These are phyloP conservation scores for Penicillium turbatum DNA, from an alignment of 495 filamentous ascomycete species.

Conservation along the genomic window DNA sequence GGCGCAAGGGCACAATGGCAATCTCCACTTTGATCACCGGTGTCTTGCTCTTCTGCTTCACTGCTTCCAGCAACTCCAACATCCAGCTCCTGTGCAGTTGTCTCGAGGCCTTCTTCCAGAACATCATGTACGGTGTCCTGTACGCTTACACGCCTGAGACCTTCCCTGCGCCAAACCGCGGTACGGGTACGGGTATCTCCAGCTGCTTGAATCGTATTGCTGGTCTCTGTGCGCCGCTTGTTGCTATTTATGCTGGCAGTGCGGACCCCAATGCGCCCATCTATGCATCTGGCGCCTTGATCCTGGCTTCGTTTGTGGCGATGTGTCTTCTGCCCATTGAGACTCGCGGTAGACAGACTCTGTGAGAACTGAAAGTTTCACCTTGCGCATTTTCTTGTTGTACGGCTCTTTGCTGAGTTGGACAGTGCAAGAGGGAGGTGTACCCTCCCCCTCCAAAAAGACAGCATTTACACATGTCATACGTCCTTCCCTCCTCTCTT, in stretches of 20 bases:
- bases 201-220: slow-evolving; percentile 54
- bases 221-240: slow-evolving; percentile 55
- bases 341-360: slow-evolving; percentile 47
- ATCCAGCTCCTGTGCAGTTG: slow-evolving; percentile 50
- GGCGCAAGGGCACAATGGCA: slow-evolving; percentile 57
- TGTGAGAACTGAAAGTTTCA: slow-evolving; percentile 26
- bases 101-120: slow-evolving; percentile 57
- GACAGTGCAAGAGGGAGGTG: not conserved
- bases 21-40: slow-evolving; percentile 51
- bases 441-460: not conserved
- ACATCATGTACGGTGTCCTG: slow-evolving; percentile 60
- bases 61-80: slow-evolving; percentile 42
- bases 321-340: slow-evolving; percentile 53
- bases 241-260: slow-evolving; percentile 47
- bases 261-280: slow-evolving; percentile 46
- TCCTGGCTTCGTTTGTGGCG: slow-evolving; percentile 48
- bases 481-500: not conserved
- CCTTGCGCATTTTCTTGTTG: not conserved
- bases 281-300: slow-evolving; percentile 49
- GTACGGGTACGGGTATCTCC: slow-evolving; percentile 55
- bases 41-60: slow-evolving; percentile 58
- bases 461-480: not conserved
- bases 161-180: slow-evolving; percentile 55
- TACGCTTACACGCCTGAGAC: slow-evolving; percentile 61
- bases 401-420: not conserved